A percentile compares a stretch with the other conserved stretches of the same genome.
phyloP scores from a whole-genome alignment of 352 stramenopile species.

The Aphanomyces astaci region DNA sequence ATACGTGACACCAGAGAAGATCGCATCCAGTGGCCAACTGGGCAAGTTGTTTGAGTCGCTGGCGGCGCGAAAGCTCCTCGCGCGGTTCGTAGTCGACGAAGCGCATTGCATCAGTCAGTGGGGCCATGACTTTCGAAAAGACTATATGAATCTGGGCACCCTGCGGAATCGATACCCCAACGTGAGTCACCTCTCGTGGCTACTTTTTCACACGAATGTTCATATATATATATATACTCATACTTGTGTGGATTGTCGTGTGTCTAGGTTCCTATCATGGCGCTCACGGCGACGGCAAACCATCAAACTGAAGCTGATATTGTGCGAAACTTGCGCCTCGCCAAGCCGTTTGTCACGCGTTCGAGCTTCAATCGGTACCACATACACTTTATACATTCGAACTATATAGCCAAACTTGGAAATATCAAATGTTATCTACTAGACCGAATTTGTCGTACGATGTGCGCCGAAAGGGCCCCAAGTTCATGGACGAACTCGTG shows the following conservation, averaged over 20 bases:
- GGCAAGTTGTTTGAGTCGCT: constrained; percentile 80
- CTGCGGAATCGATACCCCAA: constrained; percentile 90
- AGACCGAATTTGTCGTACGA: constrained; percentile 82
- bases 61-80: constrained; percentile 77
- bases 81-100: constrained; percentile 96
- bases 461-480: constrained; percentile 65
- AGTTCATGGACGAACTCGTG: constrained; percentile 75
- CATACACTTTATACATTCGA: too few relatives aligned
- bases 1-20: constrained; percentile 98
- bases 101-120: constrained; percentile 97
- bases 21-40: constrained; percentile 82
- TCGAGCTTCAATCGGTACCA: constrained; percentile 82
- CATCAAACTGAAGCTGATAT: constrained; percentile 77
- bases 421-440: not conserved
- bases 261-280: constrained; percentile 76
- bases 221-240: too few relatives aligned
- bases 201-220: too few relatives aligned
- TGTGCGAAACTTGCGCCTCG: constrained; percentile 62
- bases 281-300: constrained; percentile 81
- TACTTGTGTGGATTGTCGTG: not conserved
- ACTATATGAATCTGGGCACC: constrained; percentile 93
- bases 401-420: too few relatives aligned
- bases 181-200: constrained; percentile 55
- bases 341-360: constrained; percentile 66
- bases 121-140: constrained; percentile 99